phyloP scores from a whole-genome alignment of 768 basidiomycete species.

The Naganishia friedmannii region DNA sequence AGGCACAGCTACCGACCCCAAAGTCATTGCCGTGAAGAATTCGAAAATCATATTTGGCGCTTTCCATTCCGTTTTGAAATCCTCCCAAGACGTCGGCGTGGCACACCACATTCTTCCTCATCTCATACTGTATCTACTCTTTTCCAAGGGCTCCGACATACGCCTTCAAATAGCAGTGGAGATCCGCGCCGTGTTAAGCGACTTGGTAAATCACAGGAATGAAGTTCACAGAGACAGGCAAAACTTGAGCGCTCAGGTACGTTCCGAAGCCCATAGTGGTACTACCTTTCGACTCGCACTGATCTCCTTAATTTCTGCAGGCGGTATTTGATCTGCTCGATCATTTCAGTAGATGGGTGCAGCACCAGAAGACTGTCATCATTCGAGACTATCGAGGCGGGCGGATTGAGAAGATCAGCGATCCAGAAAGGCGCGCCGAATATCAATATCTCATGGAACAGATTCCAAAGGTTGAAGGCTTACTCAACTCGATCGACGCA shows the following conservation, averaged over 20 bases:
- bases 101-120: conserved; percentile 88
- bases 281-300: not conserved
- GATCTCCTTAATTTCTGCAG: conserved; percentile 53
- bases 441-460: conserved; percentile 54
- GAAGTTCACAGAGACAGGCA: conserved; percentile 70
- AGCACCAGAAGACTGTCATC: conserved; percentile 69
- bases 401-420: conserved; percentile 23
- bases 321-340: conserved; percentile 91
- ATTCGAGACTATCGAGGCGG: conserved; percentile 56
- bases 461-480: conserved; percentile 70
- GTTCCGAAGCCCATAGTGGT: not conserved
- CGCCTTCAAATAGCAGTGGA: conserved; percentile 68
- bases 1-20: conserved; percentile 55
- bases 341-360: conserved; percentile 86
- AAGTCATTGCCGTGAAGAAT: conserved; percentile 32
- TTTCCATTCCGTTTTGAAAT: conserved; percentile 68
- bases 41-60: conserved; percentile 72
- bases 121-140: conserved; percentile 75
- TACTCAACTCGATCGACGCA: conserved; percentile 77
- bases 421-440: conserved; percentile 16
- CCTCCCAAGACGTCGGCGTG: conserved; percentile 89
- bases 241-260: conserved; percentile 89
- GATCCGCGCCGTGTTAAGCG: conserved; percentile 74
- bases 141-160: conserved; percentile 61
- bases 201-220: conserved; percentile 70